Conservation (phyloP, 2,329 filamentous ascomycete genomes). For the Penicillium expansum region DNA sequence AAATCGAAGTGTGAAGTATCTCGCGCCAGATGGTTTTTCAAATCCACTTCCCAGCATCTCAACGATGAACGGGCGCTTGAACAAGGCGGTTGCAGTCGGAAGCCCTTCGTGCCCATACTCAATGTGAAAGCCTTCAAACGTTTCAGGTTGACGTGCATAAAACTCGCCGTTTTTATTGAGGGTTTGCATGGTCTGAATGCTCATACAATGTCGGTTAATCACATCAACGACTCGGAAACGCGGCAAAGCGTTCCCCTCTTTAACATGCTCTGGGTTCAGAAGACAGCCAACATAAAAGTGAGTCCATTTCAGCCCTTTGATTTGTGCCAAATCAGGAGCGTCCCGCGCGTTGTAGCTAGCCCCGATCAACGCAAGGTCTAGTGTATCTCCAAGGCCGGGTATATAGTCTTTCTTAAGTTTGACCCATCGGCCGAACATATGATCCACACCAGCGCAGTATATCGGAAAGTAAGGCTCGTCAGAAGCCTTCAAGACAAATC, state of each 20-base stretch:
- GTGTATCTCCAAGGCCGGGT: slow-evolving; percentile 71
- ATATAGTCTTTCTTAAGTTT: slow-evolving; percentile 90
- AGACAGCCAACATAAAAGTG: slow-evolving; percentile 78
- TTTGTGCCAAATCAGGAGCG: slow-evolving; percentile 52
- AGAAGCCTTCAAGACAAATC: slow-evolving; percentile 72
- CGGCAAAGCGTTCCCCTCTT: slow-evolving; percentile 52
- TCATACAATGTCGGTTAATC: slow-evolving; percentile 52
- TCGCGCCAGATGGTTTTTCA: slow-evolving; percentile 65
- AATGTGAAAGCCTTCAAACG: slow-evolving; percentile 43
- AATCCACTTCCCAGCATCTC: slow-evolving; percentile 80
- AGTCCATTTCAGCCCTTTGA: slow-evolving; percentile 66
- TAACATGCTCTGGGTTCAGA: slow-evolving; percentile 62
- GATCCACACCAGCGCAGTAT: slow-evolving; percentile 37
- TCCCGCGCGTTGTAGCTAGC: slow-evolving; percentile 66
- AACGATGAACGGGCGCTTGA: slow-evolving; percentile 70
- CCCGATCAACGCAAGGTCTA: slow-evolving; percentile 77
- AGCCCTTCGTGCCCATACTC: slow-evolving; percentile 45
- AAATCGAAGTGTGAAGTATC: slow-evolving; percentile 73
- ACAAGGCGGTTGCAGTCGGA: slow-evolving; percentile 49
- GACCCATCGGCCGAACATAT: slow-evolving; percentile 55
- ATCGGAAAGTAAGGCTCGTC: slow-evolving; percentile 72
- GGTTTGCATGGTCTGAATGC: slow-evolving; percentile 50
- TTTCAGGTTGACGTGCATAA: slow-evolving; percentile 39
- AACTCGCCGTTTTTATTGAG: slow-evolving; percentile 52
- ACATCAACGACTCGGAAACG: slow-evolving; percentile 66